Percentiles rank a stretch among this genome's conserved stretches.
Conservation (phyloP, 805 yeast genomes). For the Nakazawaea sp. region DNA sequence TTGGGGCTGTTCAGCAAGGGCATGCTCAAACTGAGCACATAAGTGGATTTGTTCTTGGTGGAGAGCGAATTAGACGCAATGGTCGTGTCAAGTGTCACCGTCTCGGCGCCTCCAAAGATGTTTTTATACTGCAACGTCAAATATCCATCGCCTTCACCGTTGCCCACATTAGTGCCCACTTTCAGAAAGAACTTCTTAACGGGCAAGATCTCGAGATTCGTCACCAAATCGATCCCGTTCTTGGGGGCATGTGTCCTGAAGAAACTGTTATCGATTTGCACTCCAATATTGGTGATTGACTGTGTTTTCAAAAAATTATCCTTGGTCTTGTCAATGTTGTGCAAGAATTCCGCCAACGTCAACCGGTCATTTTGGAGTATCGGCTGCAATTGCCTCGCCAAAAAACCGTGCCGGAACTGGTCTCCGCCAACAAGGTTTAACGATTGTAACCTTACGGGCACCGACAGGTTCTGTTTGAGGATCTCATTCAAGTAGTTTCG, state of each 20-base stretch:
- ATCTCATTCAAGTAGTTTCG: conserved; percentile 19
- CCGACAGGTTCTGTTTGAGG: conserved; percentile 22
- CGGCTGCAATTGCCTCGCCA: conserved; percentile 40
- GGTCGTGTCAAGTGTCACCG: conserved; percentile 37
- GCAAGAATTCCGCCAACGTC: conserved; percentile 33
- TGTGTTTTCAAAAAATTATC: conserved; percentile 35
- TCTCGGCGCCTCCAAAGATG: conserved; percentile 53
- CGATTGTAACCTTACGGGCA: conserved; percentile 36
- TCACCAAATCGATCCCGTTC: conserved; percentile 20
- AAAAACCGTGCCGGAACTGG: conserved; percentile 36
- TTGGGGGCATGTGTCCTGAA: conserved; percentile 13
- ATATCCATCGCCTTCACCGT: conserved; percentile 96
- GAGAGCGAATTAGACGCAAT: conserved; percentile 38
- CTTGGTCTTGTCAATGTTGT: conserved; percentile 36
- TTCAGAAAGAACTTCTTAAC: conserved; percentile 71
- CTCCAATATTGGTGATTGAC: conserved; percentile 33
- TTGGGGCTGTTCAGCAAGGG: conserved; percentile 37
- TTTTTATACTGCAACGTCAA: conserved; percentile 62
- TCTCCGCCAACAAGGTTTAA: conserved; percentile 44
- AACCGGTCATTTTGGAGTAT: conserved; percentile 28
- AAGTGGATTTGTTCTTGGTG: conserved; percentile 41
- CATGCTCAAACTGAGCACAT: conserved; percentile 37
- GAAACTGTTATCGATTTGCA: conserved; percentile 21
- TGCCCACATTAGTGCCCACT: conserved; percentile 94
- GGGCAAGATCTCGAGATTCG: conserved; percentile 35